Base-by-base conservation (phyloP, 176 grass and related monocot species). In the Oryza coarctata region DNA sequence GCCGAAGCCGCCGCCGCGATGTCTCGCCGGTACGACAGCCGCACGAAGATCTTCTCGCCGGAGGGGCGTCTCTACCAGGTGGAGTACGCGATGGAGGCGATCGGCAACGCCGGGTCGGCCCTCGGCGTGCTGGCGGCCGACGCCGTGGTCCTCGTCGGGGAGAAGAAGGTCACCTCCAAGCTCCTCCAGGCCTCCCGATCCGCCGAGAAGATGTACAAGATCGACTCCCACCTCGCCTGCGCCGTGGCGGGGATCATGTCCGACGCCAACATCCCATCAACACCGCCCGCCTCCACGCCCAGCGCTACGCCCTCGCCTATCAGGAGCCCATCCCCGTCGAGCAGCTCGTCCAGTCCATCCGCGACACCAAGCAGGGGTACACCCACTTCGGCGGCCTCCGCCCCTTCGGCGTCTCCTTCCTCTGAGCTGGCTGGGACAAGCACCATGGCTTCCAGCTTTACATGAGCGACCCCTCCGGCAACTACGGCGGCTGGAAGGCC, bases 131-230 rank as follows among this genome's bases (percentile, higher is more conserved):
- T 97, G 30, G 81, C 91, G 39, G 74, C 77, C 2, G 82, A 97
- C 65, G 94, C 91, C 50, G 91, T 97, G 8, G 75, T 97, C 69
- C 91, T 97, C 30, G 91, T 97, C 67, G 94, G 94, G 30, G 94
- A 97, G 89, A 97, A 97, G 84, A 97, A 97, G 89, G 94, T 97
- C n/a, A 97, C 94, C 61, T 97, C 94, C 29, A 97, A 97, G 89
- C 94, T 97, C 64, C 94, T 97, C 65, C 94, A 97, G 82, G 79
- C 89, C 81, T 97, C 94, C 11, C 88, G 92, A 77, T 97, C 94
- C 60, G 84, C 94, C 3, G 94, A 97, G 88, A 97, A 97, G 89
- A 97, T 97, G 94, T 97, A 97, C 89, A 97, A 94, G 89, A 89
- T 97, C 27, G 94, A 97, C 80, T 90, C 90, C 91, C 94, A 97